Evolutionary conservation across 371 early-diverging fungal genomes (phyloP), one percentile per base, ranked within the genome.

Genomic region (Rhizopus sp.): DNA sequence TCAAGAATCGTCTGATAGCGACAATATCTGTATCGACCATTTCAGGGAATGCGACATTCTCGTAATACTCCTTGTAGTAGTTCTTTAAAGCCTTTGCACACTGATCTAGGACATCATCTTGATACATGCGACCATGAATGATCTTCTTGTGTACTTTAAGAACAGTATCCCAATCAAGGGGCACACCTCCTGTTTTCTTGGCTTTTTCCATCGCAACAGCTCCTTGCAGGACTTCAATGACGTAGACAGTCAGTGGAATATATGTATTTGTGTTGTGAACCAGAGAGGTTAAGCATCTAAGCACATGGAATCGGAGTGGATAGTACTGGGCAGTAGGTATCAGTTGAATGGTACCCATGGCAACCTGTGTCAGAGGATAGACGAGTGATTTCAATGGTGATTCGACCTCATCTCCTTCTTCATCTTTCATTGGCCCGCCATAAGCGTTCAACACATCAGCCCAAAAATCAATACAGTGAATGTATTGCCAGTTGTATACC

Each of bases 401-500:
- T 50, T 77, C 78, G 44, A 79, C 73, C 37, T 86, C 83, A 35
- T 77, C 77, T 3, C 41, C 60, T 15, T 66, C 61, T 38, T 51
- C 59, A 30, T 59, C 54, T 7, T 57, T 32, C 39, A 60, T 57
- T 30, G 59, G 58, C 45, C 54, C 69, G 55, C 89, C 88, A 69
- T 89, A 85, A 17, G 87, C 86, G 12, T 86, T 70, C 52, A 95
- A 64, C 1, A 95, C 89, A 52, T 90, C 86, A 16, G 92, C 64
- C 96, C 96, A 96, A 55, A 94, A 87, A 62, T 88, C 85, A 55
- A 97, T 76, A 55, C 91, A 89, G 72, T 94, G 93, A 38, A 96
- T 70, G 67, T 86, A 96, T 78, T 94, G 95, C 96, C 96, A 96
- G 78, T 93, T 93, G 82, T 96, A 95, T 23, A 96, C 91, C 5